These are phyloP conservation scores for Cephaloascus albidus DNA, from an alignment of 805 yeast species.

Conservation along the genomic window DNA sequence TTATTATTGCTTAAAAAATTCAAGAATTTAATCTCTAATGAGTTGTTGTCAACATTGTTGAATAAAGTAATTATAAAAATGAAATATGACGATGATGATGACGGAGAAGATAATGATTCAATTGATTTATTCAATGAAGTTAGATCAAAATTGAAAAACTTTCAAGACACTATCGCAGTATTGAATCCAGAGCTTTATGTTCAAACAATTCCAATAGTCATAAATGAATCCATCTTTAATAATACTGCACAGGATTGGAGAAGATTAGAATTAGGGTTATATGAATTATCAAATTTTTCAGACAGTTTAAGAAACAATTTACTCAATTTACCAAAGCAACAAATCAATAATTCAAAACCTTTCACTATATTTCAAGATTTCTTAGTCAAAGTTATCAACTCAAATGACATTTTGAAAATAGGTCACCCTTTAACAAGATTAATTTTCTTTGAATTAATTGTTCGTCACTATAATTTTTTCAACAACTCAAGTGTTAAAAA, in stretches of 20 bases:
- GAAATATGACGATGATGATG: slow-evolving; percentile 71
- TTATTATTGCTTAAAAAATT: slow-evolving; percentile 59
- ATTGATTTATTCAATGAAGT: slow-evolving; percentile 75
- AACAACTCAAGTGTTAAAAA: slow-evolving; percentile 30
- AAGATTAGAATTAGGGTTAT: slow-evolving; percentile 77
- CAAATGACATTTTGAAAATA: slow-evolving; percentile 33
- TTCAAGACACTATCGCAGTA: slow-evolving; percentile 73
- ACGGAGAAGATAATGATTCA: slow-evolving; percentile 55
- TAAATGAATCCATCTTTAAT: slow-evolving; percentile 37
- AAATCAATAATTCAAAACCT: slow-evolving; percentile 59
- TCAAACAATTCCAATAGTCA: slow-evolving; percentile 50
- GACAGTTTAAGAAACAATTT: slow-evolving; percentile 74
- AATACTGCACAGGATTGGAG: slow-evolving; percentile 53
- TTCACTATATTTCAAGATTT: slow-evolving; percentile 52
- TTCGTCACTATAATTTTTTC: slow-evolving; percentile 66
- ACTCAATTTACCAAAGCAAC: slow-evolving; percentile 60
- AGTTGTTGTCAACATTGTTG: slow-evolving; percentile 54
- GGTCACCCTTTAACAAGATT: slow-evolving; percentile 79
- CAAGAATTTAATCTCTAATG: slow-evolving; percentile 21
- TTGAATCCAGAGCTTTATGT: slow-evolving; percentile 51
- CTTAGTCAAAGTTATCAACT: slow-evolving; percentile 40
- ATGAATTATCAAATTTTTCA: slow-evolving; percentile 67
- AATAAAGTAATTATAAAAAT: slow-evolving; percentile 67
- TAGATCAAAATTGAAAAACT: slow-evolving; percentile 60
- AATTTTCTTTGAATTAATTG: slow-evolving; percentile 74